phyloP scores from a whole-genome alignment of 2,329 filamentous ascomycete genomes.

The Coleophoma crateriformis region DNA sequence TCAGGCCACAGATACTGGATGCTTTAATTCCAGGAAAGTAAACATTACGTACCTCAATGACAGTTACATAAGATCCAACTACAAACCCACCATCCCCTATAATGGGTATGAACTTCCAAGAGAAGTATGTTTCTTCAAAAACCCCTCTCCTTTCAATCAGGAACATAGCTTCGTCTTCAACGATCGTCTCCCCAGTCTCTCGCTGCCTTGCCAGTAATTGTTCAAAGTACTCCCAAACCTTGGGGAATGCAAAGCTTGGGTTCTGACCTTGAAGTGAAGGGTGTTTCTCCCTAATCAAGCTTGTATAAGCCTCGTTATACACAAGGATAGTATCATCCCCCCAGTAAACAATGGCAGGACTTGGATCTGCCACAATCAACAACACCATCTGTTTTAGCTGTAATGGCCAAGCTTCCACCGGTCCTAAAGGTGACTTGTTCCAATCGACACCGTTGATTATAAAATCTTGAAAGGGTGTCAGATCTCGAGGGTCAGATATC shows the following conservation, averaged over 20 bases:
- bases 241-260: conserved; percentile 32
- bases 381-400: conserved; percentile 33
- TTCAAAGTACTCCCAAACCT: conserved; percentile 28
- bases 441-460: conserved; percentile 31
- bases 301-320: conserved; percentile 30
- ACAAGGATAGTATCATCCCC: conserved; percentile 24
- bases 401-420: conserved; percentile 31
- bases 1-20: too few species aligned
- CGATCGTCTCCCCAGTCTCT: conserved; percentile 16
- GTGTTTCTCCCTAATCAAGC: conserved; percentile 26
- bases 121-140: conserved; percentile 29
- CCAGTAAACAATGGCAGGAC: conserved; percentile 30
- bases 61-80: conserved; percentile 10
- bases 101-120: conserved; percentile 35
- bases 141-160: conserved; percentile 26
- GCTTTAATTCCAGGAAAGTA: too few species aligned
- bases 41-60: conserved; percentile 13
- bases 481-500: conserved; percentile 10
- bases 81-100: conserved; percentile 28
- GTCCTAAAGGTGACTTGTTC: conserved; percentile 33
- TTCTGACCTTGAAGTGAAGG: conserved; percentile 26
- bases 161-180: conserved; percentile 19
- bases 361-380: conserved; percentile 28
- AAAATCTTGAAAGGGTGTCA: conserved; percentile 19
- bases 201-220: conserved; percentile 22